Evolutionary conservation across 2,329 filamentous ascomycete genomes (phyloP).

Genomic region (Phaeosphaeria sp.): DNA sequence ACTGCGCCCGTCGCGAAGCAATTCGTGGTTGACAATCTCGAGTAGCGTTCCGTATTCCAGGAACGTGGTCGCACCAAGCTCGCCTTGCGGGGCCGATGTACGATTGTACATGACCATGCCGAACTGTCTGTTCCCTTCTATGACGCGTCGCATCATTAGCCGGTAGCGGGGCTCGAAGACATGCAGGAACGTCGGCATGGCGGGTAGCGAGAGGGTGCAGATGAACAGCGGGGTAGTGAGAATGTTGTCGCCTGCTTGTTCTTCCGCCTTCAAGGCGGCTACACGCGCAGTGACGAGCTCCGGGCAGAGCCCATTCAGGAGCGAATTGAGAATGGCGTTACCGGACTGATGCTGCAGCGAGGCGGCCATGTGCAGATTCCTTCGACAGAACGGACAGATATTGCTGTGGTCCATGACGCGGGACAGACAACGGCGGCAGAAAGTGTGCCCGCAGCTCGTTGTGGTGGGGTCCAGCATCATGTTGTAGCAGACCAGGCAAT

Average conservation of each 20-base stretch:
- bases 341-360: conserved; percentile 58
- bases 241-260: conserved; percentile 61
- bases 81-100: conserved; percentile 58
- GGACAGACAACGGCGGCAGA: conserved; percentile 80
- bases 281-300: conserved; percentile 65
- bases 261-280: conserved; percentile 63
- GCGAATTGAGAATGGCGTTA: conserved; percentile 68
- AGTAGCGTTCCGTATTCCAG: conserved; percentile 79
- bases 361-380: conserved; percentile 62
- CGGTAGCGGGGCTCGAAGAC: conserved; percentile 94
- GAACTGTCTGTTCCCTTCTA: conserved; percentile 77
- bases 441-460: conserved; percentile 86
- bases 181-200: conserved; percentile 82
- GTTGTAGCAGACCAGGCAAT: conserved; percentile 88
- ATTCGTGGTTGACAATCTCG: conserved; percentile 74
- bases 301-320: conserved; percentile 74
- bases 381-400: conserved; percentile 81
- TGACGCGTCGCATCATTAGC: conserved; percentile 81
- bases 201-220: conserved; percentile 80
- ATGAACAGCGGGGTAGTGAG: conserved; percentile 74
- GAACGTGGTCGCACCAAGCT: conserved; percentile 64
- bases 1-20: conserved; percentile 80
- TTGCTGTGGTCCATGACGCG: conserved; percentile 78
- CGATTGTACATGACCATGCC: conserved; percentile 81
- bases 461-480: conserved; percentile 83